These are phyloP conservation scores for Collybia sp. DNA, from an alignment of 768 basidiomycete species.

Conservation along the genomic window DNA sequence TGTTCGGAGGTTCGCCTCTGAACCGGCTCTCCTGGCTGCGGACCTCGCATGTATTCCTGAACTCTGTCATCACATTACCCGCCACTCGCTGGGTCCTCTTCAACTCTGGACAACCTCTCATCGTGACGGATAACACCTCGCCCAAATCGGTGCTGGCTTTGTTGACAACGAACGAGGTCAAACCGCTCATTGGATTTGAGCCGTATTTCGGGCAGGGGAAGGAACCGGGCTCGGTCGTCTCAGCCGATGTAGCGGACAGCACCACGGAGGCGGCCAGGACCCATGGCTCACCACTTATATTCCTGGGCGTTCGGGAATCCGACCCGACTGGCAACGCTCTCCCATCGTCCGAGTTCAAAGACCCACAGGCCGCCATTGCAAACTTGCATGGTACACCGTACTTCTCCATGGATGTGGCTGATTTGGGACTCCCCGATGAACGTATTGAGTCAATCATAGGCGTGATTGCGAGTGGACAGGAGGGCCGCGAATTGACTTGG, in stretches of 20 bases:
- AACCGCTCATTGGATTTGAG: slow-evolving; percentile 56
- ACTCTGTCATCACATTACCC: slow-evolving; percentile 55
- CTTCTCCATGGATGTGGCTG: slow-evolving; percentile 75
- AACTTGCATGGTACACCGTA: slow-evolving; percentile 79
- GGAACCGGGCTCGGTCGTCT: slow-evolving; percentile 31
- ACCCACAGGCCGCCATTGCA: slow-evolving; percentile 45
- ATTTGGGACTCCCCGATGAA: slow-evolving; percentile 31
- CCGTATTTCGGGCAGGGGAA: slow-evolving; percentile 73
- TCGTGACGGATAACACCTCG: slow-evolving; percentile 31
- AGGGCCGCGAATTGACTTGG: slow-evolving; percentile 47
- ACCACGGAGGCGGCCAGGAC: slow-evolving; percentile 55
- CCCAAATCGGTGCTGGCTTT: slow-evolving; percentile 37
- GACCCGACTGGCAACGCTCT: slow-evolving; percentile 44
- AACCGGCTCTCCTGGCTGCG: slow-evolving; percentile 84
- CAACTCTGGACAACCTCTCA: slow-evolving; percentile 66
- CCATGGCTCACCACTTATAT: slow-evolving; percentile 58
- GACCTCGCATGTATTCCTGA: slow-evolving; percentile 69
- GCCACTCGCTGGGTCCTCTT: slow-evolving; percentile 77
- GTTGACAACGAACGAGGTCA: slow-evolving; percentile 58
- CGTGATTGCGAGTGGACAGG: slow-evolving; percentile 29
- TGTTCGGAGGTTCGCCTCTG: slow-evolving; percentile 60
- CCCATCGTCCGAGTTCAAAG: slow-evolving; percentile 61
- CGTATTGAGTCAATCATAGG: slow-evolving; percentile 34
- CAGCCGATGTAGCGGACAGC: slow-evolving; percentile 25
- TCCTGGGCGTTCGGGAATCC: slow-evolving; percentile 74